These are phyloP conservation scores for Carallia pectinifolia DNA, from an alignment of 345 rosid genomes.

Conservation along the genomic window DNA sequence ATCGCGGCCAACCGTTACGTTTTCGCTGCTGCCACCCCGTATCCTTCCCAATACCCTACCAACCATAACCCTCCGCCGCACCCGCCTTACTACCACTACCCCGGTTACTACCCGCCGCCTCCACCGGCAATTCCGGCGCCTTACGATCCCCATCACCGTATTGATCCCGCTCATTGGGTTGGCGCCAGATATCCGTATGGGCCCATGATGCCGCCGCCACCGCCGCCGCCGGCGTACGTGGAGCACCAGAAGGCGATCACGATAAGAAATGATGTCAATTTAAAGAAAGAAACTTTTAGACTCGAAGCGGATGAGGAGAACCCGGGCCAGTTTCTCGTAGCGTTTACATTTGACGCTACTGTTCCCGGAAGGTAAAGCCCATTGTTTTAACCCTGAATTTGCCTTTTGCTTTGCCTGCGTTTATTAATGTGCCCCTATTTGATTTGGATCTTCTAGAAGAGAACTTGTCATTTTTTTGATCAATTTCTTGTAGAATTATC, in stretches of 20 bases:
- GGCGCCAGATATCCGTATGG: conserved; percentile 35
- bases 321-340: conserved; percentile 69
- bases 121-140: conserved; percentile 50
- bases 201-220: conserved; percentile 40
- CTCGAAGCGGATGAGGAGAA: conserved; percentile 62
- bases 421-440: background rate
- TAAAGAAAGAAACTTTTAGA: conserved; percentile 80
- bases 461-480: too few species aligned
- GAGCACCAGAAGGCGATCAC: conserved; percentile 94
- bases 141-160: conserved; percentile 58
- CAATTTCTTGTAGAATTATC: too few species aligned
- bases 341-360: conserved; percentile 96
- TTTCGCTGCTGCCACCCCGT: conserved; percentile 89
- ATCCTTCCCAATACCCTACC: conserved; percentile 61
- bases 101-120: conserved; percentile 57
- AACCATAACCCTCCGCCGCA: conserved; percentile 43
- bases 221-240: conserved; percentile 51
- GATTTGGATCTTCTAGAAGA: too few species aligned
- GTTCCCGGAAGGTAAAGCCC: conserved; percentile 68
- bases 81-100: conserved; percentile 60
- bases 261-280: conserved; percentile 75
- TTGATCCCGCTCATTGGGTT: conserved; percentile 27
- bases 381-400: background rate
- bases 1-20: conserved; percentile 63
- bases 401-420: background rate